Base-by-base conservation (phyloP, 179 eudicot genomes). In the Beta corolliflora region DNA sequence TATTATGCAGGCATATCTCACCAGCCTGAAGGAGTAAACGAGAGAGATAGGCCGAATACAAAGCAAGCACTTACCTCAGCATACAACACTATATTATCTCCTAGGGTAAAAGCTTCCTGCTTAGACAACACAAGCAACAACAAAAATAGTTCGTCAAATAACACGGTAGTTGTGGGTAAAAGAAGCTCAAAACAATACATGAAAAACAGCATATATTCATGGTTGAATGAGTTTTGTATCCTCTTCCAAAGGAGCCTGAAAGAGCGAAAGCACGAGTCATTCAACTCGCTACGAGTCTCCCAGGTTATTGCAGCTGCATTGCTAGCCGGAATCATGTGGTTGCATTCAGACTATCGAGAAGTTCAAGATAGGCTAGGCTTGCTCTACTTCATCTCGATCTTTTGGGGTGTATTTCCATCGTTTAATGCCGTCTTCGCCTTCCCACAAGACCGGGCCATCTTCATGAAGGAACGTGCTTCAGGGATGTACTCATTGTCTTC, bases 401-500 rank as follows among this genome's bases (percentile, higher is more conserved):
- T 96, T 53, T 96, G 99, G 99, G 99, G 98, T 0, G 98, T 96
- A 45, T 91, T 96, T 79, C 93, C 99, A 0, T 93, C 98, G 2
- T 96, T 93, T 80, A 96, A 92, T 12, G 98, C 98, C 5, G 92
- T 88, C 2, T 96, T 96, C 50, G 97, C 96, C 16, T 96, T 96
- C 84, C 99, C 99, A 1, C 99, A 96, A 82, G 99, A 96, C 78
- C 94, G 93, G 0, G 89, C 97, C 4, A 87, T 96, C 58, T 88
- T 94, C 59, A n/a, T 85, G 19, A 96, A 94, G 76, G 99, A 96
- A 72, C 90, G 92, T 0, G 91, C 97, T 44, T 91, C 97, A 0
- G 97, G 97, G n/a, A 93, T 96, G 94, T 96, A 96, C 89, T 86
- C 97, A 0, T 80, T 96, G n/a, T 94, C 97, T 0, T 81, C 99